phyloP scores from a whole-genome alignment of 768 basidiomycete species.

The Mycena galericulata region DNA sequence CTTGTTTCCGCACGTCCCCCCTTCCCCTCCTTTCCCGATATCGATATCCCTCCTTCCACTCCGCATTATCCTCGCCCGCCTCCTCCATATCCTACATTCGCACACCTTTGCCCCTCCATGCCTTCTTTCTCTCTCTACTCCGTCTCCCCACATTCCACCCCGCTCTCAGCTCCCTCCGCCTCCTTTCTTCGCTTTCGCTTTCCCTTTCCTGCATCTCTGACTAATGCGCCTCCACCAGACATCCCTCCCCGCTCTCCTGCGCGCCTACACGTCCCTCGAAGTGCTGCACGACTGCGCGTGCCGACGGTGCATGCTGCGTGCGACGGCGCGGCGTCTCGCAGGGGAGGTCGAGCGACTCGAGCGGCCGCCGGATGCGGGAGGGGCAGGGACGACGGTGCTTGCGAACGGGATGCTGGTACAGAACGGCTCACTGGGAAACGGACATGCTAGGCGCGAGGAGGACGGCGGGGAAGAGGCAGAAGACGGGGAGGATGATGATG shows the following conservation, averaged over 20 bases:
- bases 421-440: slow-evolving; percentile 8
- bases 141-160: too few relatives aligned
- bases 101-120: too few relatives aligned
- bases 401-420: neutral
- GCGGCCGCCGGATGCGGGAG: slow-evolving; percentile 41
- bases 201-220: too few relatives aligned
- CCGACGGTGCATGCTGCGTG: slow-evolving; percentile 87
- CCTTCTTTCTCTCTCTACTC: too few relatives aligned
- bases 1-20: too few relatives aligned
- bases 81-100: too few relatives aligned
- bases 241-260: slow-evolving; percentile 54
- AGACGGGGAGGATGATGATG: neutral
- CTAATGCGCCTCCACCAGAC: too few relatives aligned
- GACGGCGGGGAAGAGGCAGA: neutral
- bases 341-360: slow-evolving; percentile 72
- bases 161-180: too few relatives aligned
- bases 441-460: neutral
- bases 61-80: too few relatives aligned
- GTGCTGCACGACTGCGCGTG: slow-evolving; percentile 93
- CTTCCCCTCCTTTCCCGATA: too few relatives aligned
- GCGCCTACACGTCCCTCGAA: slow-evolving; percentile 91
- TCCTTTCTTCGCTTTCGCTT: too few relatives aligned
- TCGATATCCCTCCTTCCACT: too few relatives aligned
- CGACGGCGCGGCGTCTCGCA: slow-evolving; percentile 75
- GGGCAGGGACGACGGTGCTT: neutral